A percentile compares a stretch with the other conserved stretches of the same genome.
phyloP scores from a whole-genome alignment of 2,329 filamentous ascomycete species.

The Mariannaea elegans region DNA sequence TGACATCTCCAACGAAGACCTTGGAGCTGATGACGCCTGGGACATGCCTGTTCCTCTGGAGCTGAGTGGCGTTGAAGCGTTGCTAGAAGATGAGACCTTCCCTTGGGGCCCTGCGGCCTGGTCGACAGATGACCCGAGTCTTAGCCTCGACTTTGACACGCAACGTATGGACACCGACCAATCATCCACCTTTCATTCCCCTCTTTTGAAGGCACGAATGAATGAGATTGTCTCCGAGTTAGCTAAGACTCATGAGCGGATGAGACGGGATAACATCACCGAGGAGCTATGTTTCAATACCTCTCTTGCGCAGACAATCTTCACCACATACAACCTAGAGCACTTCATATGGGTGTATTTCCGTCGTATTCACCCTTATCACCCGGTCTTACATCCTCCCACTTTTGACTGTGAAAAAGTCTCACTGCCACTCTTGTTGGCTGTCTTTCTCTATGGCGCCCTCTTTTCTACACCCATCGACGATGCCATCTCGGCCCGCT shows the following conservation, averaged over 20 bases:
- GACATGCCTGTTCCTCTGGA: background rate
- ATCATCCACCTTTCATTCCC: background rate
- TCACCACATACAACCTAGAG: constrained; percentile 16
- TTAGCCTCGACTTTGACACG: background rate
- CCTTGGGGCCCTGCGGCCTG: constrained; percentile 7
- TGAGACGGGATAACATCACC: background rate
- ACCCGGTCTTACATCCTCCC: constrained; percentile 16
- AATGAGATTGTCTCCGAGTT: constrained; percentile 10
- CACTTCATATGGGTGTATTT: constrained; percentile 18
- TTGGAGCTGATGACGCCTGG: background rate
- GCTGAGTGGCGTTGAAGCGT: background rate
- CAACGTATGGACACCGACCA: background rate
- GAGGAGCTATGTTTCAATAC: background rate
- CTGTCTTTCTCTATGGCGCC: constrained; percentile 11
- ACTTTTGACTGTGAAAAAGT: constrained; percentile 13
- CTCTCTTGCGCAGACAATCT: constrained; percentile 10
- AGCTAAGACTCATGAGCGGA: background rate
- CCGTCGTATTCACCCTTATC: constrained; percentile 9
- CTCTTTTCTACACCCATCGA: constrained; percentile 16
- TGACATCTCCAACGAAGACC: background rate
- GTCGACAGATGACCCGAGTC: background rate
- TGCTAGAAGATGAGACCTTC: background rate
- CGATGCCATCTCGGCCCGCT: constrained; percentile 12
- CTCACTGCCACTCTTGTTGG: constrained; percentile 10
- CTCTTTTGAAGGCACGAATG: background rate